Percentiles rank a stretch among this genome's conserved stretches.
Conservation (phyloP, 768 basidiomycete species). For the Lepiota subincarnata region DNA sequence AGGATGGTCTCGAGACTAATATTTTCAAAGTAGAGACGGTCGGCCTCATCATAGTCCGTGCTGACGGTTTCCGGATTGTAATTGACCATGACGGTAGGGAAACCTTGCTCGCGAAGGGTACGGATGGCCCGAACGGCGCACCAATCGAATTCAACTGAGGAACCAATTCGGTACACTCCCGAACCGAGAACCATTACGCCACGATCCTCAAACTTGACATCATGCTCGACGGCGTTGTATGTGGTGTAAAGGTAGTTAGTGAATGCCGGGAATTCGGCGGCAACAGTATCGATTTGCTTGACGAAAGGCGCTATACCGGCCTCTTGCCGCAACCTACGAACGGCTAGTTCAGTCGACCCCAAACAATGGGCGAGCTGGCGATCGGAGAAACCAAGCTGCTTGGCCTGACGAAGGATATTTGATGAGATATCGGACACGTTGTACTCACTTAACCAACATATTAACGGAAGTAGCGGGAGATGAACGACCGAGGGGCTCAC, state of each 20-base stretch:
- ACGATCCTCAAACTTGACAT: slow-evolving; percentile 82
- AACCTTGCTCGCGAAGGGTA: slow-evolving; percentile 90
- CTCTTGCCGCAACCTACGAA: slow-evolving; percentile 88
- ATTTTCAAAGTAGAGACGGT: slow-evolving; percentile 98
- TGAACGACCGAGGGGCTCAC: slow-evolving; percentile 42
- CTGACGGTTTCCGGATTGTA: slow-evolving; percentile 99
- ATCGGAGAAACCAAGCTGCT: slow-evolving; percentile 96
- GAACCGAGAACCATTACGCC: slow-evolving; percentile 98
- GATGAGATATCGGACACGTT: slow-evolving; percentile 61
- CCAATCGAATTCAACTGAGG: slow-evolving; percentile 99
- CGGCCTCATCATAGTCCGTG: slow-evolving; percentile 98
- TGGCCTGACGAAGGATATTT: slow-evolving; percentile 70
- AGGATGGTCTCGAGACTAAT: slow-evolving; percentile 95
- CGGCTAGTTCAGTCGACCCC: slow-evolving; percentile 88
- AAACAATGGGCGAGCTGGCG: slow-evolving; percentile 80
- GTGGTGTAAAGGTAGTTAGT: slow-evolving; percentile 99
- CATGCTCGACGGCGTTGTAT: slow-evolving; percentile 95
- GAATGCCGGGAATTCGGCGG: slow-evolving; percentile 97
- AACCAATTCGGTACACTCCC: slow-evolving; percentile 97
- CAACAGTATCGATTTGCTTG: slow-evolving; percentile 99
- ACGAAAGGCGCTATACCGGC: slow-evolving; percentile 80
- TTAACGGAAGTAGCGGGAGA: neutral
- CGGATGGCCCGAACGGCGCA: slow-evolving; percentile 97
- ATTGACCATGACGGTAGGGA: slow-evolving; percentile 98
- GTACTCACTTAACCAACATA: slow-evolving; percentile 41